phyloP scores from a whole-genome alignment of 139 green algal species.

The Chlamydomonas applanata region DNA sequence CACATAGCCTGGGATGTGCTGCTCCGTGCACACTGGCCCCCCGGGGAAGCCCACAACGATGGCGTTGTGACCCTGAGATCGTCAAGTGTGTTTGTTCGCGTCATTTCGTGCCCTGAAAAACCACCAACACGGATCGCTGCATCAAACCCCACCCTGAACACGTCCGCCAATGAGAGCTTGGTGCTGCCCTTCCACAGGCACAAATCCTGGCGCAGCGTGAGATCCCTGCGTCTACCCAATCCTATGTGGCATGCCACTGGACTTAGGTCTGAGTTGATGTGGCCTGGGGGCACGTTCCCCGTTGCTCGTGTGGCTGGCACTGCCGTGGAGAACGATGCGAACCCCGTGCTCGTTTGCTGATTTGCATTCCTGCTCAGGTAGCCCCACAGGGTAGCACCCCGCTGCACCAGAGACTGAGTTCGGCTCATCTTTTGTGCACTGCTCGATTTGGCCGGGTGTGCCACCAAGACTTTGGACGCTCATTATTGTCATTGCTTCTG shows the following conservation, averaged over 20 bases:
- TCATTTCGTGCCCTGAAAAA: background rate
- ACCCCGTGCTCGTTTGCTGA: too few species aligned
- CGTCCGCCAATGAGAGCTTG: constrained; percentile 34
- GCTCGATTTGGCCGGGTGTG: too few species aligned
- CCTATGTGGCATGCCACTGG: constrained; percentile 59
- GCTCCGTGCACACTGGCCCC: constrained; percentile 54
- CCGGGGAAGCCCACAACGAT: constrained; percentile 64
- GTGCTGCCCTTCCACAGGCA: constrained; percentile 31
- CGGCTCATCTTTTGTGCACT: too few species aligned
- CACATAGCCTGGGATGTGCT: constrained; percentile 57
- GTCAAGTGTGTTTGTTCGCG: background rate
- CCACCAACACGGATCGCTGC: background rate
- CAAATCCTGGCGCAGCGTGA: constrained; percentile 65
- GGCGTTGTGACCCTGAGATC: constrained; percentile 44
- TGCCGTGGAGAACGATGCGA: background rate
- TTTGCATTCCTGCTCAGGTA: too few species aligned
- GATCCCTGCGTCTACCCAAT: constrained; percentile 47
- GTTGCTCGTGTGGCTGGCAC: background rate
- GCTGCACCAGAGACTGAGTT: too few species aligned
- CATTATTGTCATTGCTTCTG: too few species aligned
- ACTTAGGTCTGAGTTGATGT: constrained; percentile 54
- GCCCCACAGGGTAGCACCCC: too few species aligned
- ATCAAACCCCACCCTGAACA: constrained; percentile 39
- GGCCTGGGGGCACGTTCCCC: constrained; percentile 46
- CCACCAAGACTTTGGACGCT: too few species aligned